phyloP scores from a whole-genome alignment of 306 rosid genomes.

The Rosa persica region DNA sequence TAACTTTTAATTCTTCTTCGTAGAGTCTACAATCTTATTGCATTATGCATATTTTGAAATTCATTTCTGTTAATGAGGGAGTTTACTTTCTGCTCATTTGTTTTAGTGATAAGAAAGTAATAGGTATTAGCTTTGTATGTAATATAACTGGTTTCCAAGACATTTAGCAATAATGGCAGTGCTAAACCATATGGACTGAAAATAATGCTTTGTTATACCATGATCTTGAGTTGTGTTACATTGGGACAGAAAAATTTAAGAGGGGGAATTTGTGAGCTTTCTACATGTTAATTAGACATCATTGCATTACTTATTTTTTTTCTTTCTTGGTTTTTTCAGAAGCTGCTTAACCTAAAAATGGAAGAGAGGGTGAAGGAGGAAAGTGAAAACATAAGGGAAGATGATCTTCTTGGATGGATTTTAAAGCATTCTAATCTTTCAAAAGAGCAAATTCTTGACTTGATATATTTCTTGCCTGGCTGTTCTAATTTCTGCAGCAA shows the following conservation, averaged over 20 bases:
- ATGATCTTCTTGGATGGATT: no score
- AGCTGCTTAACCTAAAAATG: no score
- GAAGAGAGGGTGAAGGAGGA: no score
- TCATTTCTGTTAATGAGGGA: background rate
- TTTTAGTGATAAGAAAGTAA: background rate
- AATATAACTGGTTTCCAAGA: no score
- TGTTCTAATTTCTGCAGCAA: no score
- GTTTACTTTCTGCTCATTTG: background rate
- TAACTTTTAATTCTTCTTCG: constrained; percentile 21
- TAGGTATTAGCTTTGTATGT: background rate
- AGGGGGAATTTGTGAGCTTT: constrained; percentile 18
- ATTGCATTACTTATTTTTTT: no score
- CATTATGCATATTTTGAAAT: constrained; percentile 16
- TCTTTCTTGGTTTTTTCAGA: no score
- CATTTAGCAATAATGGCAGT: background rate
- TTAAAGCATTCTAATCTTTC: no score
- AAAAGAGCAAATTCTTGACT: no score
- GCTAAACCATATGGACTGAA: background rate
- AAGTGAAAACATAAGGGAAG: no score
- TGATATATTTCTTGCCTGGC: no score
- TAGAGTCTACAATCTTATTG: constrained; percentile 19
- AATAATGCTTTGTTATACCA: background rate
- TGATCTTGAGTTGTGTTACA: background rate
- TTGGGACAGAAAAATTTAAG: background rate
- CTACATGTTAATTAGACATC: constrained; percentile 12